phyloP scores from a whole-genome alignment of 2,329 filamentous ascomycete genomes.

The Dothidotthia symphoricarpi region DNA sequence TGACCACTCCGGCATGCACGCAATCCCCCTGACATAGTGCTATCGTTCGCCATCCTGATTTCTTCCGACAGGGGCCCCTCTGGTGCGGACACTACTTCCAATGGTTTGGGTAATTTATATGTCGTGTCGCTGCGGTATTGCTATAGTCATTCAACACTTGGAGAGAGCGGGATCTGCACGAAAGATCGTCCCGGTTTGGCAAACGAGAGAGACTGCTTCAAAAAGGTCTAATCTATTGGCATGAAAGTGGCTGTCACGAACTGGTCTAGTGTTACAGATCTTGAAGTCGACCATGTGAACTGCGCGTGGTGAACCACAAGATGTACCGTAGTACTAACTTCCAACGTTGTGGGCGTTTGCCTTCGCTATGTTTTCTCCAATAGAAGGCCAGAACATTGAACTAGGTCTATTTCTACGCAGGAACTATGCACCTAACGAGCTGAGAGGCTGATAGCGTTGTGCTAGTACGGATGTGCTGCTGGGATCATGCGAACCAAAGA shows the following conservation, averaged over 20 bases:
- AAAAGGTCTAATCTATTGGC: too few relatives aligned
- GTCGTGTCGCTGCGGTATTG: too few relatives aligned
- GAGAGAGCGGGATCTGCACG: too few relatives aligned
- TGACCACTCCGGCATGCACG: conserved; percentile 16
- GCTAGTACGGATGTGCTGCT: conserved; percentile 7
- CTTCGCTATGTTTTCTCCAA: conserved; percentile 4
- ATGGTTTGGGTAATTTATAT: too few relatives aligned
- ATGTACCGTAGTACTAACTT: conserved; percentile 19
- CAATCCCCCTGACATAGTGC: conserved; percentile 13
- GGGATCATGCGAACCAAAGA: conserved; percentile 6
- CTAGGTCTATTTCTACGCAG: conserved; percentile 18
- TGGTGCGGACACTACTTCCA: too few relatives aligned
- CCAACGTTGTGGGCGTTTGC: conserved; percentile 11
- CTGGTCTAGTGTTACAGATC: too few relatives aligned
- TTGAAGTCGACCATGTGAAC: conserved; percentile 3
- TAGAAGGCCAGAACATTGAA: not conserved
- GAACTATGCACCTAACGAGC: conserved; percentile 30
- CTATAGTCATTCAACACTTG: too few relatives aligned
- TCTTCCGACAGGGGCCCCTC: not conserved
- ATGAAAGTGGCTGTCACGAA: too few relatives aligned
- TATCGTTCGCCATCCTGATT: conserved; percentile 2
- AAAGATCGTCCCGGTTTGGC: too few relatives aligned
- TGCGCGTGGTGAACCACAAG: conserved; percentile 17
- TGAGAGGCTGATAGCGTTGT: conserved; percentile 14
- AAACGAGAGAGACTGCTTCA: too few relatives aligned